Conservation (phyloP, 225 moss, liverwort and hornwort species). For the Rhytidiadelphus loreus region DNA sequence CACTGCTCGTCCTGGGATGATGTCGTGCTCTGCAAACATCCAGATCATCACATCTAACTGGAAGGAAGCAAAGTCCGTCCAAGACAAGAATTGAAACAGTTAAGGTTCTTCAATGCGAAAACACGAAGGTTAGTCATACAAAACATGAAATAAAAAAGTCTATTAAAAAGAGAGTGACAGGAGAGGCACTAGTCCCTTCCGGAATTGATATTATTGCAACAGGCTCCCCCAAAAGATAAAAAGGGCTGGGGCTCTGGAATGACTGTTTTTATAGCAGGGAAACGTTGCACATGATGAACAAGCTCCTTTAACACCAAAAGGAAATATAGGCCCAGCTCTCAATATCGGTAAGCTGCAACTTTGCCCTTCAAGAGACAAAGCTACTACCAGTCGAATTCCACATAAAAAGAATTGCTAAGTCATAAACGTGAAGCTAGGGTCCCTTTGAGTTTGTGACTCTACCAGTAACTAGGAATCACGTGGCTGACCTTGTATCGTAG, state of each 20-base stretch:
- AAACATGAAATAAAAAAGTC: background rate
- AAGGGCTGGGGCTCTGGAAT: background rate
- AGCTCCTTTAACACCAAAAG: background rate
- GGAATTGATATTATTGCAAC: background rate
- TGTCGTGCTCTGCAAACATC: slow-evolving; percentile 45
- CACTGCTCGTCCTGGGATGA: slow-evolving; percentile 51
- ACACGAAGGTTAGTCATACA: background rate
- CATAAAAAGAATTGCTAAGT: background rate
- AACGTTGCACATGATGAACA: background rate
- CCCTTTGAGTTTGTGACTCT: background rate
- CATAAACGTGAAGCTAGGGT: background rate
- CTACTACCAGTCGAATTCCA: background rate
- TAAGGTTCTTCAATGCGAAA: background rate
- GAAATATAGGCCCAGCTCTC: background rate
- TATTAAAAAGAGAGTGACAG: background rate
- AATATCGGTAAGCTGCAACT: background rate
- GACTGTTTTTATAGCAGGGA: background rate
- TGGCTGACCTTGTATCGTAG: background rate
- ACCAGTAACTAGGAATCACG: background rate
- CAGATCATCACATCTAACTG: background rate
- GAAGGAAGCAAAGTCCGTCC: background rate
- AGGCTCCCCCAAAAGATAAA: background rate
- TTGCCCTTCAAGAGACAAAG: background rate
- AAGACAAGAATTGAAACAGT: background rate
- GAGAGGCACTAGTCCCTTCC: background rate